phyloP scores from a whole-genome alignment of 2,329 filamentous ascomycete genomes.

The Monosporascus sp. region DNA sequence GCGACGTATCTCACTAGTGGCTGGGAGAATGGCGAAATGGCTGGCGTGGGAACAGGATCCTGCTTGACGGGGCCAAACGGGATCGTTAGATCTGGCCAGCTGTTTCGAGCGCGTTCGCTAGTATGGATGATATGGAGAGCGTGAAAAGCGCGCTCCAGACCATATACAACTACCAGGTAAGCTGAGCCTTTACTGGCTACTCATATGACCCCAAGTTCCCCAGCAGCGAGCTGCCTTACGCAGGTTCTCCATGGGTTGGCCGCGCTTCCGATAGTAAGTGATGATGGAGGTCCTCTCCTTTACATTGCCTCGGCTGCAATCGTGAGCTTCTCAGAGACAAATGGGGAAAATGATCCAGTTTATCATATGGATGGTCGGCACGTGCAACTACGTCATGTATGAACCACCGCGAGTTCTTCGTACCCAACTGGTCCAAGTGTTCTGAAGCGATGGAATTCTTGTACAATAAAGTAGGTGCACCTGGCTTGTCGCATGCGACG shows the following conservation, averaged over 20 bases:
- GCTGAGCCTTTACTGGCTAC: slow-evolving; percentile 13
- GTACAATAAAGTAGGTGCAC: slow-evolving; percentile 26
- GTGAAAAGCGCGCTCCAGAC: slow-evolving; percentile 45
- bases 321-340: slow-evolving; percentile 13
- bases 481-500: slow-evolving; percentile 43
- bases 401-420: slow-evolving; percentile 36
- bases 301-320: slow-evolving; percentile 16
- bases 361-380: slow-evolving; percentile 35
- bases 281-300: too few relatives aligned
- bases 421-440: slow-evolving; percentile 27
- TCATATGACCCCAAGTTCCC: too few relatives aligned
- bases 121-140: slow-evolving; percentile 46
- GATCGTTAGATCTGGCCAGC: slow-evolving; percentile 58
- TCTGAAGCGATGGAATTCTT: slow-evolving; percentile 27
- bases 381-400: slow-evolving; percentile 52
- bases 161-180: slow-evolving; percentile 40
- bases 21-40: slow-evolving; percentile 7
- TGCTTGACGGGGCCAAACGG: slow-evolving; percentile 51
- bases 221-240: slow-evolving; percentile 43
- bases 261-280: too few relatives aligned
- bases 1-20: not conserved
- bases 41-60: slow-evolving; percentile 27
- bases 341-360: slow-evolving; percentile 27
- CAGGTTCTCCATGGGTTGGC: slow-evolving; percentile 35
- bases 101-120: slow-evolving; percentile 47